Evolutionary conservation across 257 asterid genomes (phyloP).

Genomic region (Solanum pimpinellifolium): DNA sequence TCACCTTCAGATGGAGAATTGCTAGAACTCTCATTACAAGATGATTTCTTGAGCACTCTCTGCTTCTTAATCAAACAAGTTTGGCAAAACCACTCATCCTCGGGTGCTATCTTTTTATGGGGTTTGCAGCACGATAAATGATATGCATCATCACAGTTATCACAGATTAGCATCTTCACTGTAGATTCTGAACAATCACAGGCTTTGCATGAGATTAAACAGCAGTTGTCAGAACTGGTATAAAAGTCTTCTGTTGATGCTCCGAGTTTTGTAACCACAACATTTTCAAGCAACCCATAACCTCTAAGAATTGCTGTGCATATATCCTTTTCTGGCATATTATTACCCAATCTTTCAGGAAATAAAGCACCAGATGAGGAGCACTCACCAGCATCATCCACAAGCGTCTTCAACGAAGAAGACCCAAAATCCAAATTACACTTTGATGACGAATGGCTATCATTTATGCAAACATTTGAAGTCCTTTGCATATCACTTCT

Average conservation of each 20-base stretch:
- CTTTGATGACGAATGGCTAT: conserved; percentile 60
- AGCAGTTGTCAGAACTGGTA: conserved; percentile 15
- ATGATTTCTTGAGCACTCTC: conserved; percentile 38
- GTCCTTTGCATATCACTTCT: conserved; percentile 21
- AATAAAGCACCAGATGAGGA: conserved; percentile 60
- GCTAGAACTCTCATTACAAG: conserved; percentile 19
- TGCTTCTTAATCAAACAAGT: conserved; percentile 68
- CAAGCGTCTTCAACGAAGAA: conserved; percentile 25
- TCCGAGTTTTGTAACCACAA: conserved; percentile 4
- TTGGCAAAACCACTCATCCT: conserved; percentile 66
- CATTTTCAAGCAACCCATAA: conserved; percentile 41
- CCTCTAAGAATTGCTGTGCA: conserved; percentile 53
- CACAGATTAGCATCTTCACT: conserved; percentile 59
- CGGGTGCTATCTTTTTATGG: conserved; percentile 36
- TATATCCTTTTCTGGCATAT: conserved; percentile 49
- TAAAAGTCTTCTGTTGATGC: conserved; percentile 14
- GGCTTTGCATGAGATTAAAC: conserved; percentile 48
- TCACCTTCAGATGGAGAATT: conserved; percentile 24
- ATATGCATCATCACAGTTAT: conserved; percentile 66
- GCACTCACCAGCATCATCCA: conserved; percentile 52
- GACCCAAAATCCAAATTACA: conserved; percentile 37
- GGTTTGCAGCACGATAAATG: conserved; percentile 70
- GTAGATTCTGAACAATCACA: conserved; percentile 41
- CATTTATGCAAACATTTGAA: conserved; percentile 25
- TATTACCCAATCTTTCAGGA: conserved; percentile 23